Conservation (phyloP, 768 basidiomycete species). For the Podaxis mareebaensis region DNA sequence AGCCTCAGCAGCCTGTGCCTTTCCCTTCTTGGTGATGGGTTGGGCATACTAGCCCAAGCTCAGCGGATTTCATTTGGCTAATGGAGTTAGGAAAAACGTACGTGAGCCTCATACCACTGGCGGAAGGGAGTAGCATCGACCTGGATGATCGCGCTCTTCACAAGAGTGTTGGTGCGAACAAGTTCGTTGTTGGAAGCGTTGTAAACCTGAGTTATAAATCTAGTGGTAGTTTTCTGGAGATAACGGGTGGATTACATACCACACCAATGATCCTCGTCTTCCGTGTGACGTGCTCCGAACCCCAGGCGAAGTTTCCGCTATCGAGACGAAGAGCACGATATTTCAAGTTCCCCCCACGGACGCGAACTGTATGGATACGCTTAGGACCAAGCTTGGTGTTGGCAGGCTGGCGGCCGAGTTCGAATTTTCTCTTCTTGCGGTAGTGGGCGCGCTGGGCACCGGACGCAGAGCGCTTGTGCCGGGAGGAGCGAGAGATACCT, state of each 20-base stretch:
- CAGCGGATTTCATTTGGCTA: background rate
- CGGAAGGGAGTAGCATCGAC: conserved; percentile 98
- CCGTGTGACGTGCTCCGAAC: conserved; percentile 87
- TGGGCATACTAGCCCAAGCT: conserved; percentile 74
- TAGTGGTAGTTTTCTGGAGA: background rate
- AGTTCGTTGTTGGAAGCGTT: conserved; percentile 99
- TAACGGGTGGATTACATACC: conserved; percentile 52
- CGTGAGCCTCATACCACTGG: conserved; percentile 99
- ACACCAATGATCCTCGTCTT: conserved; percentile 97
- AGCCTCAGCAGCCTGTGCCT: conserved; percentile 47
- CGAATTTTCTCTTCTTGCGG: conserved; percentile 99
- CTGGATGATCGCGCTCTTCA: conserved; percentile 96
- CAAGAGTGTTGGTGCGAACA: conserved; percentile 98
- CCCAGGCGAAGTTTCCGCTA: conserved; percentile 98
- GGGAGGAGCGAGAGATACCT: conserved; percentile 97
- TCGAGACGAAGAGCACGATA: conserved; percentile 96
- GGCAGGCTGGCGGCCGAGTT: conserved; percentile 97
- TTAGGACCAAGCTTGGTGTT: conserved; percentile 96
- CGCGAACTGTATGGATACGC: conserved; percentile 93
- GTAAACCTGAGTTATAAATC: conserved; percentile 66
- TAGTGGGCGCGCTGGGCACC: conserved; percentile 93
- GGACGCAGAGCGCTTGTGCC: conserved; percentile 95
- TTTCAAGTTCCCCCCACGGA: conserved; percentile 94
- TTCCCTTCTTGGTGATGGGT: conserved; percentile 91
- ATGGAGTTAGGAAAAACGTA: conserved; percentile 45